These are phyloP conservation scores for Allantophomopsis cytisporea DNA, from an alignment of 2,329 filamentous ascomycete species.

Conservation along the genomic window DNA sequence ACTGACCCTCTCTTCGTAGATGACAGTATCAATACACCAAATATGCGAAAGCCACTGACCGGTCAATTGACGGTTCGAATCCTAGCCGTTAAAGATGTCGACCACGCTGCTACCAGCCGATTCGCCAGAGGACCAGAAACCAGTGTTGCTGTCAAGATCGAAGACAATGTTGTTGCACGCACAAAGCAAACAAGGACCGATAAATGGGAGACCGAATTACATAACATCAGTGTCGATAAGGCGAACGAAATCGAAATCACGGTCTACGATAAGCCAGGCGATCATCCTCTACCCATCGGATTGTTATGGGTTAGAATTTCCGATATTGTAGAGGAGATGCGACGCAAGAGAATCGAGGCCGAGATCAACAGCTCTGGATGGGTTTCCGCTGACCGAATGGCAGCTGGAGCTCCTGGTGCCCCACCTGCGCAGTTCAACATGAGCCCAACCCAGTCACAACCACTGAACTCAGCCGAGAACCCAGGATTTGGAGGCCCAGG, in stretches of 20 bases:
- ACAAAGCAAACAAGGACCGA: slow-evolving; percentile 79
- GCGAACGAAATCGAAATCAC: slow-evolving; percentile 97
- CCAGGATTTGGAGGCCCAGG: slow-evolving; percentile 18
- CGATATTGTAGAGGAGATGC: slow-evolving; percentile 94
- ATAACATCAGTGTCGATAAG: slow-evolving; percentile 91
- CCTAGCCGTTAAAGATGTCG: slow-evolving; percentile 82
- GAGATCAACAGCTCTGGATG: slow-evolving; percentile 91
- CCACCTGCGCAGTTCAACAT: slow-evolving; percentile 42
- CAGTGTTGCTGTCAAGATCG: slow-evolving; percentile 91
- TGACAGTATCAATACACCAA: slow-evolving; percentile 91
- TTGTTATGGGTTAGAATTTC: slow-evolving; percentile 95
- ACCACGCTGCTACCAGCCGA: slow-evolving; percentile 70
- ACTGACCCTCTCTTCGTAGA: slow-evolving; percentile 35
- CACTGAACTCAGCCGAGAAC: slow-evolving; percentile 27
- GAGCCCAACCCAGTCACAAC: slow-evolving; percentile 30
- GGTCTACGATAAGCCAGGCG: slow-evolving; percentile 88
- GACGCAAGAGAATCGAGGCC: slow-evolving; percentile 90
- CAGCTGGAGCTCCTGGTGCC: slow-evolving; percentile 32
- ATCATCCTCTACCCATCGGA: slow-evolving; percentile 83
- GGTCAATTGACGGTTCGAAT: slow-evolving; percentile 81
- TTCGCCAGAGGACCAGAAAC: slow-evolving; percentile 91
- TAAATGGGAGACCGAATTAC: slow-evolving; percentile 81
- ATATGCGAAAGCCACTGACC: slow-evolving; percentile 88
- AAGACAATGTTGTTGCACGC: slow-evolving; percentile 81
- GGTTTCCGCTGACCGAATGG: slow-evolving; percentile 96